Evolutionary conservation across 2,329 filamentous ascomycete species (phyloP), one percentile per base, ranked within the genome.

Genomic region (Colletotrichum sp.): DNA sequence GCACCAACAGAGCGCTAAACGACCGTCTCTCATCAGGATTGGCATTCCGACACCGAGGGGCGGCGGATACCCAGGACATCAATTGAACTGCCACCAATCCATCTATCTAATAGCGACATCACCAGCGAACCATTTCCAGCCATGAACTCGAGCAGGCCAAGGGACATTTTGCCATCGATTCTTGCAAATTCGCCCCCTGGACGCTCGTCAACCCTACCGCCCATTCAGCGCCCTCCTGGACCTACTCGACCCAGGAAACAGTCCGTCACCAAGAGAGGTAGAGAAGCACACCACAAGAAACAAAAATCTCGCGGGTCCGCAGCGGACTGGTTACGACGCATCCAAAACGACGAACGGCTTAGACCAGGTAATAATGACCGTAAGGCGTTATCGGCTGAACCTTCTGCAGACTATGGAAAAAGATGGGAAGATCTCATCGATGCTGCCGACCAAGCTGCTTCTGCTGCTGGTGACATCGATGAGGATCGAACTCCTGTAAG

Each of bases 371-470:
- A 93, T 73, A 92, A 93, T 79, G 92, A 95, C 80, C 91, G 95
- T 77, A 98, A 98, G 85, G 95, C 95, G 71, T 91, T 94, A 78
- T 98, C 95, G 18, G 95, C 95, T 56, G 96, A 98, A 84, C 96
- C 96, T 28, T 91, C 93, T 72, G 92, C 91, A 24, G 93, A 94
- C 75, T 94, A 94, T 85, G 96, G 95, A 78, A 98, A 97, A 86
- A 91, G 96, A 80, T 98, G 96, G 97, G 95, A 98, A 84, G 96
- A 98, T 84, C 89, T 98, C 76, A 97, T 98, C 78, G 96, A 98
- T 84, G 96, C 96, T 68, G 96, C 95, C 48, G 85, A 86, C 75
- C 85, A 87, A 71, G 86, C 90, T 70, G 96, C 96, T 36, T 98
- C 95, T 76, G 96, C 96, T 32, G 97, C 95, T 4, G 96, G 98